These are phyloP conservation scores for Wilcoxina mikolae DNA, from an alignment of 495 filamentous ascomycete genomes.

Conservation along the genomic window DNA sequence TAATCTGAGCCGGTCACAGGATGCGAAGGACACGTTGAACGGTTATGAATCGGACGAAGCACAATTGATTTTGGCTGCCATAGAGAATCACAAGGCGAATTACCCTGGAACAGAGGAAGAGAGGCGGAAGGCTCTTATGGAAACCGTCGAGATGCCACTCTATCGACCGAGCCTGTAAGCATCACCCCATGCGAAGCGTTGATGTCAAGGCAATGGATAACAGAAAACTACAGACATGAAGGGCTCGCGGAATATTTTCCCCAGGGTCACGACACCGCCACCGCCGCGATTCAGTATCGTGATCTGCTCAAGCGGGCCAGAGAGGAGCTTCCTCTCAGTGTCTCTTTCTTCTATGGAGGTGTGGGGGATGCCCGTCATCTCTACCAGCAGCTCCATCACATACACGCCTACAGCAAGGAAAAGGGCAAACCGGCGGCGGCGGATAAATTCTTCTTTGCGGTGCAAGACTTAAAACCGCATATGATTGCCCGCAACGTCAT, in stretches of 20 bases:
- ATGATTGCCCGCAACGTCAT: not conserved
- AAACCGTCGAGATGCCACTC: not conserved
- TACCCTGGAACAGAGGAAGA: not conserved
- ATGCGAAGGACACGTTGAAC: not conserved
- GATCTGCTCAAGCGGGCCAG: not conserved
- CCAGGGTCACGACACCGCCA: not conserved
- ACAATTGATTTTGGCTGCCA: not conserved
- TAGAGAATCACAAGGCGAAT: not conserved
- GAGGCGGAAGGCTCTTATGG: not conserved
- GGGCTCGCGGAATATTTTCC: not conserved
- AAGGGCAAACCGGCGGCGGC: not conserved
- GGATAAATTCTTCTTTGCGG: not conserved
- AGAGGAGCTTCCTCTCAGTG: not conserved
- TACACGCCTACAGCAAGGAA: conserved; percentile 3
- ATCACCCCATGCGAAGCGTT: not conserved
- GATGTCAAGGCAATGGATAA: not conserved
- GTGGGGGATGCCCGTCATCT: not conserved
- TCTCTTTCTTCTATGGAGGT: conserved; percentile 1
- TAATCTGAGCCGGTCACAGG: not conserved
- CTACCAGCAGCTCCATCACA: conserved; percentile 4
- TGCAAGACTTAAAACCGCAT: not conserved
- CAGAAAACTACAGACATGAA: not conserved
- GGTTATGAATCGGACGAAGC: not conserved
- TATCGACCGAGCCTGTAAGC: conserved; percentile 1
- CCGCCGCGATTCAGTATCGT: not conserved